Evolutionary conservation across 371 early-diverging fungal genomes (phyloP), one percentile per base, ranked within the genome.

Genomic region (Mucor sp.): DNA sequence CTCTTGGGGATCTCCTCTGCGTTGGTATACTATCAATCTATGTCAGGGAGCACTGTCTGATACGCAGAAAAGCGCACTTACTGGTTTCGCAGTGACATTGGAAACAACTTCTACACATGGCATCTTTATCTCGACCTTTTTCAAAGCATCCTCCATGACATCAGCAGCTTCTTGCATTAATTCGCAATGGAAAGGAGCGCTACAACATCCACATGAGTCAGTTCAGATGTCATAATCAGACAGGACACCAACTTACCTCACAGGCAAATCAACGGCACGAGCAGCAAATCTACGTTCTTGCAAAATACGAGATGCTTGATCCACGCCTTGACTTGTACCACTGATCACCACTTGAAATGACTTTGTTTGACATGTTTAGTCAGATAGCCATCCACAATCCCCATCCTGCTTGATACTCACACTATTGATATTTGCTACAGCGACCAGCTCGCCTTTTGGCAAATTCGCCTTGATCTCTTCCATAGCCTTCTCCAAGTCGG

Each of bases 111-210:
- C 89, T 35, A 96, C 90, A 14, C 75, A 69, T 2, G 95, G 94
- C 48, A 80, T 68, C 41, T 78, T 43, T 21, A 94, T 93, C 11
- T 82, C 72, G 21, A 91, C 82, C 8, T 74, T 77, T 19, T 79
- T 85, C 27, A 98, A 81, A 3, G 91, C 92, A 15, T 86, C 81
- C 53, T 81, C 82, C 89, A 98, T 90, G 11, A 72, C 85, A 39
- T 87, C 85, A 0, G 93, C 91, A 3, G 97, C 97, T 15, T 94
- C 92, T 39, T 83, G 76, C 95, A 98, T 94, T 60, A 98, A 75
- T 21, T 85, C 83, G 74, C 96, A 95, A 78, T 98, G 98, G 72
- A 98, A 98, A 3, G 97, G 98, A 11, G 96, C 98, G 3, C 88
- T 89, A 72, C 3, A 19, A 3, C 8, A 17, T 25, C 30, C 17